Evolutionary conservation across 345 rosid species (phyloP).

Genomic region (Populus tremula): DNA sequence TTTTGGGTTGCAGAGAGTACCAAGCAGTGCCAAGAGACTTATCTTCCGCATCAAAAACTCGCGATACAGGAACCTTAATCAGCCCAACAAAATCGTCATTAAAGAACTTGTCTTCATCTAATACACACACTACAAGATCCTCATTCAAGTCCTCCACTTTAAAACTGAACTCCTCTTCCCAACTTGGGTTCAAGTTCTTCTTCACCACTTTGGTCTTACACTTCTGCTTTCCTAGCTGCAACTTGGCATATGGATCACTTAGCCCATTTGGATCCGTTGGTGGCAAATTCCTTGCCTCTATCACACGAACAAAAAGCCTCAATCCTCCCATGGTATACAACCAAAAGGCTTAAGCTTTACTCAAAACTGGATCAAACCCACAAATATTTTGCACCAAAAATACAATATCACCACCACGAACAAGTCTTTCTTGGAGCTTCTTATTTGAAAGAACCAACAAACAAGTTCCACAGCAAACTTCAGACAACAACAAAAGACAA

Average conservation of each 20-base stretch:
- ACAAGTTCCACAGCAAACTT: not conserved
- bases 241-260: slow-evolving; percentile 87
- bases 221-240: slow-evolving; percentile 75
- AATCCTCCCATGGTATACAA: slow-evolving; percentile 22
- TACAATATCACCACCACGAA: not conserved
- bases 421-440: not conserved
- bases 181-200: slow-evolving; percentile 79
- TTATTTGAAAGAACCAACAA: slow-evolving; percentile 1
- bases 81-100: slow-evolving; percentile 82
- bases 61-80: slow-evolving; percentile 58
- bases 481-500: not conserved
- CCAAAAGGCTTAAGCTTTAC: not conserved
- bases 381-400: not conserved
- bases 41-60: slow-evolving; percentile 68
- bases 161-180: slow-evolving; percentile 90
- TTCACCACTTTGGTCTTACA: slow-evolving; percentile 77
- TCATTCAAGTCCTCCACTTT: slow-evolving; percentile 91
- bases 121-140: slow-evolving; percentile 67
- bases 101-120: slow-evolving; percentile 90
- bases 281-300: slow-evolving; percentile 83
- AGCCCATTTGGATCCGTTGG: slow-evolving; percentile 84
- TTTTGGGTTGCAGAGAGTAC: slow-evolving; percentile 76
- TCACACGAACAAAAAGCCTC: slow-evolving; percentile 73
- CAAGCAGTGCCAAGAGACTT: slow-evolving; percentile 75
- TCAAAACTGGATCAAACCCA: slow-evolving; percentile 2